These are phyloP conservation scores for Russula olivacea DNA, from an alignment of 768 basidiomycete species.

Conservation along the genomic window DNA sequence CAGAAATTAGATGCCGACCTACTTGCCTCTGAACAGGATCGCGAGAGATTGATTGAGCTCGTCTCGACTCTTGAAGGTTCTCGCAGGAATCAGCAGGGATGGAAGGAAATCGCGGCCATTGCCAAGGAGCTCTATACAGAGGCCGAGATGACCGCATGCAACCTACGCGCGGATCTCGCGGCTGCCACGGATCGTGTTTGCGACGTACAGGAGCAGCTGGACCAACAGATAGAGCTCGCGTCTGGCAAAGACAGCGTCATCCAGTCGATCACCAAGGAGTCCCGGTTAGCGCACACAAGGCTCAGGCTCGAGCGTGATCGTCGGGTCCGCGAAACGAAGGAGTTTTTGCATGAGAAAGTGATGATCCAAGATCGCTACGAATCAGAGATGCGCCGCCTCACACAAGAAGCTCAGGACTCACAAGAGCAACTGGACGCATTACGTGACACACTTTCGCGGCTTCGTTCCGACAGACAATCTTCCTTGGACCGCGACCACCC, in stretches of 20 bases:
- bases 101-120: background rate
- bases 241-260: background rate
- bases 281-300: background rate
- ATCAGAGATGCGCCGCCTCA: background rate
- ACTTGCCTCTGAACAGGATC: background rate
- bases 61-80: conserved; percentile 2
- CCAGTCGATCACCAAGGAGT: background rate
- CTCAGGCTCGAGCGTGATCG: background rate
- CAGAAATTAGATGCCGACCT: background rate
- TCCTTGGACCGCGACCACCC: background rate
- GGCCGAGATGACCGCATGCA: background rate
- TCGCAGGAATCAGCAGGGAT: background rate
- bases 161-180: background rate
- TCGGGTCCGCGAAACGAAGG: background rate
- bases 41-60: background rate
- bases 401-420: background rate
- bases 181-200: background rate
- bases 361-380: background rate
- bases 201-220: background rate
- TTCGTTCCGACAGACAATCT: background rate
- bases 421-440: background rate
- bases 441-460: background rate
- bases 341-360: background rate
- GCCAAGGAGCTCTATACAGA: background rate
- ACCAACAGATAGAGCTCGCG: background rate